These are phyloP conservation scores for Plasmopara muralis DNA, from an alignment of 352 stramenopile species.

Conservation along the genomic window DNA sequence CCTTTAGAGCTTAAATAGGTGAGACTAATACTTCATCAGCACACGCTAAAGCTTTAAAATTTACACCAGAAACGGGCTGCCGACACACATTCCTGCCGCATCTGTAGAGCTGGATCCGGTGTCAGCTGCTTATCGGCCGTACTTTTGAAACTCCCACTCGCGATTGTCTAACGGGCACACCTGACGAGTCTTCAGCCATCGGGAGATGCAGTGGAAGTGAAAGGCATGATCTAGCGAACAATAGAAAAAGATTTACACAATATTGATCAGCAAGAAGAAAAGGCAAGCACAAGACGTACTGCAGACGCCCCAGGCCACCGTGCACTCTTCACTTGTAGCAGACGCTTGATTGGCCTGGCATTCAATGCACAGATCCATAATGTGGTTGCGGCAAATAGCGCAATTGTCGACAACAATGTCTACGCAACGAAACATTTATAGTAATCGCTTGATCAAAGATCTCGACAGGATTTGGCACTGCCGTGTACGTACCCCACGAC, in stretches of 20 bases:
- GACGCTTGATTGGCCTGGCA: constrained; percentile 94
- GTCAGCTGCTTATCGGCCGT: constrained; percentile 58
- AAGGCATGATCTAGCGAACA: constrained; percentile 93
- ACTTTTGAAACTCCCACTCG: constrained; percentile 99
- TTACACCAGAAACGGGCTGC: no score
- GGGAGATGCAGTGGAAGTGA: constrained; percentile 99
- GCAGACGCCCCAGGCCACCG: constrained; percentile 81
- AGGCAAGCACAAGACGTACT: constrained; percentile 41
- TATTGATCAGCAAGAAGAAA: neutral
- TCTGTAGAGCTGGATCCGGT: constrained; percentile 6
- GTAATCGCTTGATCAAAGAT: constrained; percentile 15
- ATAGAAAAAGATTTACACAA: constrained; percentile 4
- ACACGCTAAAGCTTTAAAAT: neutral
- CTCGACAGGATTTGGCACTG: neutral
- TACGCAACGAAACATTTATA: constrained; percentile 19
- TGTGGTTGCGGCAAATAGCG: constrained; percentile 99
- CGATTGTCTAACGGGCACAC: constrained; percentile 99
- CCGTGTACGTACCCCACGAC: constrained; percentile 88
- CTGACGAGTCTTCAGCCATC: constrained; percentile 98
- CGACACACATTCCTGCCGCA: neutral
- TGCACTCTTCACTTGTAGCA: constrained; percentile 83
- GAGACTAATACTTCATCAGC: neutral
- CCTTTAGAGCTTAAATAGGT: neutral
- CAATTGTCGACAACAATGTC: constrained; percentile 88
- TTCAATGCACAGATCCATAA: constrained; percentile 99